phyloP scores from a whole-genome alignment of 306 rosid genomes.

The Malus sylvestris region DNA sequence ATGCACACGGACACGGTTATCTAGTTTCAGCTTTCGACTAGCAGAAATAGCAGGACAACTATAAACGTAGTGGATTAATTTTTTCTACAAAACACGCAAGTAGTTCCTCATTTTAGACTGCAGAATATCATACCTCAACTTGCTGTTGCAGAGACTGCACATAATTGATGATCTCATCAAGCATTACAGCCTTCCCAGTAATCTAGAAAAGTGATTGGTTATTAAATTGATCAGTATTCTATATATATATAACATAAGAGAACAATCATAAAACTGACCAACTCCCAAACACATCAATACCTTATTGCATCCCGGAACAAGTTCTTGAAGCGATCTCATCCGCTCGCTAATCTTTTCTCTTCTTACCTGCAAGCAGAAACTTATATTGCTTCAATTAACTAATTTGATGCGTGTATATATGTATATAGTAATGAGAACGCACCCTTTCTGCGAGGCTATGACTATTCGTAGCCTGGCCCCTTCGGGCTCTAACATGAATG shows the following conservation, averaged over 20 bases:
- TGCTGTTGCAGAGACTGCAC: conserved; percentile 98
- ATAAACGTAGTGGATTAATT: not conserved
- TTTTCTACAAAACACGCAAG: not conserved
- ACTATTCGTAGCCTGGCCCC: conserved; percentile 98
- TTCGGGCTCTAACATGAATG: conserved; percentile 96
- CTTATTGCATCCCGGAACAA: conserved; percentile 99
- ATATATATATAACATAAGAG: conserved; percentile 3
- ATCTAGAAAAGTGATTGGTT: conserved; percentile 43
- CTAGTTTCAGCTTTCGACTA: not conserved
- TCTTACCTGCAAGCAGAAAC: conserved; percentile 59
- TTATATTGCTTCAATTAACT: not conserved
- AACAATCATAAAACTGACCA: conserved; percentile 6
- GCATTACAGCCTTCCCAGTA: conserved; percentile 99
- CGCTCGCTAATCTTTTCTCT: conserved; percentile 98
- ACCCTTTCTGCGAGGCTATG: conserved; percentile 99
- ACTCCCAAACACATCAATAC: conserved; percentile 22
- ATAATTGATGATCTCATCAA: conserved; percentile 95
- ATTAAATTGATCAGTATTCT: conserved; percentile 5
- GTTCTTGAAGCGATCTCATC: conserved; percentile 98
- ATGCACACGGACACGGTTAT: not conserved
- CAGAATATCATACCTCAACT: conserved; percentile 74
- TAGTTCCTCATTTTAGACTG: not conserved
- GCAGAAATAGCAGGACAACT: not conserved
- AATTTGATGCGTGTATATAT: not conserved
- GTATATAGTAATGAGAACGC: conserved; percentile 10